Conservation (phyloP, 108 stramenopile species). For the Asterionellopsis glacialis region DNA sequence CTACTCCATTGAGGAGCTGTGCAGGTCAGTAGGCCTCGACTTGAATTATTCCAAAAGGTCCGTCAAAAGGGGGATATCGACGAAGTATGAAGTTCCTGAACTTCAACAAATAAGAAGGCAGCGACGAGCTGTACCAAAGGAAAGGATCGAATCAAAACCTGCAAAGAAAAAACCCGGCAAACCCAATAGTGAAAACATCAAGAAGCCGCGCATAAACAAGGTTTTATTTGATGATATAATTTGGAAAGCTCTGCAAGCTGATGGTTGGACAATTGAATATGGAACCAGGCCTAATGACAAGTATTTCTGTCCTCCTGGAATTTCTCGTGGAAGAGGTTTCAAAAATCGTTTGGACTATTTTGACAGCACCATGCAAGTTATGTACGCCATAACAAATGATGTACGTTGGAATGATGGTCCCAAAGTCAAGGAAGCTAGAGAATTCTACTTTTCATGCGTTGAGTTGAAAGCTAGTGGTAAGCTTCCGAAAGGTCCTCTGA, state of each 20-base stretch:
- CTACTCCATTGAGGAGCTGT: background rate
- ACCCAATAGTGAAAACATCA: background rate
- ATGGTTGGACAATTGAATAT: conserved; percentile 20
- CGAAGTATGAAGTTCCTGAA: too few relatives aligned
- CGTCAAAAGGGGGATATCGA: background rate
- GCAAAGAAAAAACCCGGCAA: background rate
- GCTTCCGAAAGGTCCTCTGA: background rate
- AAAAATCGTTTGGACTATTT: conserved; percentile 30
- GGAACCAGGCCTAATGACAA: conserved; percentile 30
- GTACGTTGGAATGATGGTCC: conserved; percentile 12
- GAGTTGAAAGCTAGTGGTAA: conserved; percentile 2
- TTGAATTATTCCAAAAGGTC: background rate
- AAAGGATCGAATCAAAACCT: background rate
- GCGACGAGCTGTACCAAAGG: too few relatives aligned
- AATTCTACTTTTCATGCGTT: conserved; percentile 7
- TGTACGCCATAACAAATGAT: conserved; percentile 18
- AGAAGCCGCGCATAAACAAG: background rate
- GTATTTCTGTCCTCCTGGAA: conserved; percentile 37
- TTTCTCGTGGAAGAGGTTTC: conserved; percentile 28
- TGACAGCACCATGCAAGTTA: conserved; percentile 19
- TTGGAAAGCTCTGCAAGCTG: conserved; percentile 16
- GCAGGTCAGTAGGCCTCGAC: background rate
- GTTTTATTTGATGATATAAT: conserved; percentile 19
- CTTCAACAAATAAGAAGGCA: too few relatives aligned
- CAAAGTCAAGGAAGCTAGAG: conserved; percentile 10